Conservation (phyloP, 768 basidiomycete genomes). For the Leccinellum rugosiceps region DNA sequence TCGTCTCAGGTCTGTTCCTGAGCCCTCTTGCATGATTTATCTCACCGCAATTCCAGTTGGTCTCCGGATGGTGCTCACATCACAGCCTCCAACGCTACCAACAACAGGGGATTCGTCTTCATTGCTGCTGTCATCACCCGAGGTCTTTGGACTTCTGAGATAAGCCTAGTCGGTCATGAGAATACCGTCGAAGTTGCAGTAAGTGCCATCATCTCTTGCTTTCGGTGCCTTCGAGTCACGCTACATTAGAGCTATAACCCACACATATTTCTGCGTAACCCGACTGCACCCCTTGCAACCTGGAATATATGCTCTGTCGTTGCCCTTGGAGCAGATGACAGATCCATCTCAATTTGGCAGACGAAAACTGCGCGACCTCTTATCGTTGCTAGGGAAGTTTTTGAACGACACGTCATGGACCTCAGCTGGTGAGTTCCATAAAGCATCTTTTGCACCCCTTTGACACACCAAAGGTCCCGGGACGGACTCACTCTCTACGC, state of each 20-base stretch:
- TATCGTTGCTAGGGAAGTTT: slow-evolving; percentile 91
- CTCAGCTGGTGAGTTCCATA: slow-evolving; percentile 75
- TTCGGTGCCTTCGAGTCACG: slow-evolving; percentile 3
- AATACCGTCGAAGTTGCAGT: slow-evolving; percentile 96
- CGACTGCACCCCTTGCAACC: slow-evolving; percentile 61
- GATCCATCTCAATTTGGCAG: slow-evolving; percentile 94
- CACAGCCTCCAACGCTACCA: slow-evolving; percentile 95
- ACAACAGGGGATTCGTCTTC: slow-evolving; percentile 93
- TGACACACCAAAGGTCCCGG: slow-evolving; percentile 62
- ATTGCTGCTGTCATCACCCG: slow-evolving; percentile 94
- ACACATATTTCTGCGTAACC: slow-evolving; percentile 84
- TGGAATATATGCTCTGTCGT: slow-evolving; percentile 89
- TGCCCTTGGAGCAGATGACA: slow-evolving; percentile 91
- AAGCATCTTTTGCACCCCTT: neutral
- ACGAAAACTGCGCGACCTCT: slow-evolving; percentile 89
- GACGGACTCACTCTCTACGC: slow-evolving; percentile 93
- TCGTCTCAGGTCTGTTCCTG: slow-evolving; percentile 63
- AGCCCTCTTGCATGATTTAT: neutral
- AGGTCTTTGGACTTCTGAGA: slow-evolving; percentile 85
- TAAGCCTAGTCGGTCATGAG: slow-evolving; percentile 94
- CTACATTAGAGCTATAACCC: slow-evolving; percentile 70
- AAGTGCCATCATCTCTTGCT: slow-evolving; percentile 27
- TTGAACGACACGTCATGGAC: slow-evolving; percentile 93
- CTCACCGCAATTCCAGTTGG: slow-evolving; percentile 58
- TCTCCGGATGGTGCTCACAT: slow-evolving; percentile 99